phyloP scores from a whole-genome alignment of 371 early-diverging fungal genomes.

The Phascolomyces articulosus region DNA sequence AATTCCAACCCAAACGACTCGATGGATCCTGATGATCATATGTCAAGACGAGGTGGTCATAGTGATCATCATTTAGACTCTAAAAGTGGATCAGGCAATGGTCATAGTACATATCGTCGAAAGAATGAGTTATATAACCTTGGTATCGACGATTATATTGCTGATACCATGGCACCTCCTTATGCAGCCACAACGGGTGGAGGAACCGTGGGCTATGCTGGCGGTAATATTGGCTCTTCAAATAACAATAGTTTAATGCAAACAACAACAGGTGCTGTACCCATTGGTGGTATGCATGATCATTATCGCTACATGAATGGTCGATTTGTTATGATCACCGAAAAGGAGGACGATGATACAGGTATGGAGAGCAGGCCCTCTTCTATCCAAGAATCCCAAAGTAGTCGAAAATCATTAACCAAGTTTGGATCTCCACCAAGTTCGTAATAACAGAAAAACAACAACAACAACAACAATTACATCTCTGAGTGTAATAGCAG shows the following conservation, averaged over 20 bases:
- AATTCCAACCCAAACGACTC: conserved; percentile 6
- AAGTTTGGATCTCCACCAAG: conserved; percentile 3
- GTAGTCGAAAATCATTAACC: conserved; percentile 22
- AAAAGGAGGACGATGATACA: conserved; percentile 15
- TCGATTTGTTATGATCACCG: conserved; percentile 22
- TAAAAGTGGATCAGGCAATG: background rate
- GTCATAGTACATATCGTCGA: conserved; percentile 5
- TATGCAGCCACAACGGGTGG: conserved; percentile 1
- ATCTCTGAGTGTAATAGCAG: too few relatives aligned
- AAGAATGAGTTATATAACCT: conserved; percentile 13
- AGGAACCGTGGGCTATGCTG: conserved; percentile 15
- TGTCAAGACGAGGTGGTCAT: background rate
- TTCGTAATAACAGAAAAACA: background rate
- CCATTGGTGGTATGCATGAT: conserved; percentile 16
- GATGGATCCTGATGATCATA: background rate
- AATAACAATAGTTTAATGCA: conserved; percentile 1
- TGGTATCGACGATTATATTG: conserved; percentile 18
- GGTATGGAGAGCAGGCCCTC: conserved; percentile 17
- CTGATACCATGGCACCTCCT: background rate
- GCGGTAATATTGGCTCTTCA: conserved; percentile 4
- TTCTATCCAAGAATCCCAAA: conserved; percentile 22
- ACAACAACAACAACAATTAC: background rate
- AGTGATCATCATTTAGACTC: background rate
- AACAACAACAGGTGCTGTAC: conserved; percentile 10
- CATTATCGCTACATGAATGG: conserved; percentile 21